A percentile compares a stretch with the other conserved stretches of the same genome.
Evolutionary conservation across 164 flowering plant genomes (phyloP).

Genomic region (Annona squamosa): DNA sequence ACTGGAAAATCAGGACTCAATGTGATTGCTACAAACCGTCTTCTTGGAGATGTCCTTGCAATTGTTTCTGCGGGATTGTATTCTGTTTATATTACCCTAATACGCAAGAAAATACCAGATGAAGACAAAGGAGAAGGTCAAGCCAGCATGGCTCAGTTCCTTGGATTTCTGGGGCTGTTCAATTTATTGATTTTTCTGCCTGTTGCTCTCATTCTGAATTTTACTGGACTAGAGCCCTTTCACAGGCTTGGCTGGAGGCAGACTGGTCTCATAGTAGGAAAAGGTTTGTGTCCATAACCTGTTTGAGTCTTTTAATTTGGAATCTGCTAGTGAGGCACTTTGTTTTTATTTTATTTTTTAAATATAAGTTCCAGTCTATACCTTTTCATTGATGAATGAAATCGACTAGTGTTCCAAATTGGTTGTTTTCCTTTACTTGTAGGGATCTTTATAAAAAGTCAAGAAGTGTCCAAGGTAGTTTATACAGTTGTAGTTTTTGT

Average conservation of each 20-base stretch:
- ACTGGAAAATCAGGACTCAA: conserved; percentile 15
- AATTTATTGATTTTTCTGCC: conserved; percentile 82
- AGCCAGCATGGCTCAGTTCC: conserved; percentile 88
- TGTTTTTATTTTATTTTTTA: too few species aligned
- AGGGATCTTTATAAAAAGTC: not conserved
- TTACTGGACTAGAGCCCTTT: conserved; percentile 65
- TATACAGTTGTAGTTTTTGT: not conserved
- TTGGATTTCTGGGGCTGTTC: conserved; percentile 87
- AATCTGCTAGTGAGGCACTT: too few species aligned
- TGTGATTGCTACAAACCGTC: conserved; percentile 58
- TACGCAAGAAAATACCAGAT: conserved; percentile 76
- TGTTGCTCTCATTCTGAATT: conserved; percentile 62
- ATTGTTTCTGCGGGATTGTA: conserved; percentile 72
- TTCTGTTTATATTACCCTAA: conserved; percentile 84
- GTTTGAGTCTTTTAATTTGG: not conserved
- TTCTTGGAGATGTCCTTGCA: conserved; percentile 77
- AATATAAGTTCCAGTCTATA: too few species aligned
- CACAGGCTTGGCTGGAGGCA: conserved; percentile 59
- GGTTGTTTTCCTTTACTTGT: not conserved
- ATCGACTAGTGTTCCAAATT: not conserved
- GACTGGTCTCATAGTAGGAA: conserved; percentile 69
- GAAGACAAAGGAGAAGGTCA: conserved; percentile 59
- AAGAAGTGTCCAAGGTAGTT: not conserved
- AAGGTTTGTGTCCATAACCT: conserved; percentile 46
- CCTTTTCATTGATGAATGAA: too few species aligned